Base-by-base conservation (phyloP, 1,284 basidiomycete species). In the Cutaneotrichosporon cavernicola region DNA sequence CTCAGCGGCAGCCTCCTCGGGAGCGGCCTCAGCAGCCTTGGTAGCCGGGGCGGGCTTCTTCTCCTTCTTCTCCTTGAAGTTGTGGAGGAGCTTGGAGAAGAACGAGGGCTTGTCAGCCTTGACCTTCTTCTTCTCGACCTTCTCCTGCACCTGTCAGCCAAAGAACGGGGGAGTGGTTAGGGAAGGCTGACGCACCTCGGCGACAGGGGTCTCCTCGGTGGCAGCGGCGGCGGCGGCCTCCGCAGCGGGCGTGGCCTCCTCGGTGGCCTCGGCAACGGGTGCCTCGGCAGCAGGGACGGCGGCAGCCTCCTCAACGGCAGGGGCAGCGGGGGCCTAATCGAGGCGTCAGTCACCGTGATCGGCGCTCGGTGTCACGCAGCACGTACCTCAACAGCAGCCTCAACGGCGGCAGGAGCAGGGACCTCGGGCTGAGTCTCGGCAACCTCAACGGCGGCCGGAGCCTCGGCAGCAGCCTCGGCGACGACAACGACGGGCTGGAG, bases 231-330 rank as follows among this genome's bases (percentile, higher is more conserved):
- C 60, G 34, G 51, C 56, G 52, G 56, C 38, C 34, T 61, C 56
- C 22, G 47, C 51, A 18, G 56, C 38, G 43, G 55, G 58, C 61
- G 62, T 63, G 40, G 74, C 73, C 50, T 73, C 72, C 49, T 71
- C 73, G 51, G 74, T 72, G 43, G 73, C 70, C 57, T 65, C 69
- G 61, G 71, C 73, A 32, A 72, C 72, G 34, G 71, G 60, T 43
- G 73, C 73, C 62, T 72, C 70, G 38, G 63, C 63, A 13, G 65
- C 62, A 31, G 68, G 60, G 47, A 66, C 66, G 21, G 68, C 68
- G 32, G 65, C 65, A 16, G 65, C 67, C 31, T 38, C 22, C 36
- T 56, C 55, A 56, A 38, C 34, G 53, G 11, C 53, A 22, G 21
- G 36, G 53, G 62, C 40, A 22, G 30, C 56, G 34, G 51, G 52